A percentile compares a stretch with the other conserved stretches of the same genome.
Conservation (phyloP, 1,139 yeast genomes). For the Pichia sp. region DNA sequence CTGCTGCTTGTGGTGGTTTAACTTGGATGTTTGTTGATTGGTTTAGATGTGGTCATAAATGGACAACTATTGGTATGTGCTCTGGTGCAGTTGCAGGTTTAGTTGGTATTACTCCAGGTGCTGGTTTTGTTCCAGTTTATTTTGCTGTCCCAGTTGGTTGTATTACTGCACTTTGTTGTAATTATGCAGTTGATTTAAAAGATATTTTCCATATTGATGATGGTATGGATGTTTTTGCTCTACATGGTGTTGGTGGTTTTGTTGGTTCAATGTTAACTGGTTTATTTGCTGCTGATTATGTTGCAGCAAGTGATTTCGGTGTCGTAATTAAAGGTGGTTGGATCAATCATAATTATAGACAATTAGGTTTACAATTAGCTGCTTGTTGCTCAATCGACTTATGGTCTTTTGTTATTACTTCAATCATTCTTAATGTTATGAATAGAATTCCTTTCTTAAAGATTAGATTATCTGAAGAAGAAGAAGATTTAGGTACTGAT, state of each 20-base stretch:
- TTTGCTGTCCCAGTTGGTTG: conserved; percentile 79
- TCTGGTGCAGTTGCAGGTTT: conserved; percentile 91
- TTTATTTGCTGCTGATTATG: conserved; percentile 87
- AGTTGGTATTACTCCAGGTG: conserved; percentile 96
- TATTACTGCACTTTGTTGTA: conserved; percentile 71
- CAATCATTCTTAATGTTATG: conserved; percentile 62
- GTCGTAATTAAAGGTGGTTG: conserved; percentile 80
- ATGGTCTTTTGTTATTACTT: conserved; percentile 78
- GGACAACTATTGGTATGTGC: conserved; percentile 94
- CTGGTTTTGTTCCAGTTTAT: conserved; percentile 91
- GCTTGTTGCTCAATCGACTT: conserved; percentile 67
- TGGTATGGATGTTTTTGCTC: conserved; percentile 90
- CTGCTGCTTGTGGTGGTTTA: conserved; percentile 87
- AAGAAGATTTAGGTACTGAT: conserved; percentile 86
- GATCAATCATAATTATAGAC: conserved; percentile 84
- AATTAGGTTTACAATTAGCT: conserved; percentile 91
- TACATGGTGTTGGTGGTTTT: conserved; percentile 93
- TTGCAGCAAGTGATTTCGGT: conserved; percentile 70
- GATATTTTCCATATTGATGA: conserved; percentile 72
- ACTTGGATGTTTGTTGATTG: conserved; percentile 92
- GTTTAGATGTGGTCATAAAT: conserved; percentile 80
- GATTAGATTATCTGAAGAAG: conserved; percentile 81
- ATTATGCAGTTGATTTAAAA: conserved; percentile 80
- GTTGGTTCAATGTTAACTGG: conserved; percentile 82
- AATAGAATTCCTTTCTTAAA: conserved; percentile 78